These are phyloP conservation scores for Podospora bellae-mahoneyi DNA, from an alignment of 495 filamentous ascomycete genomes.

Conservation along the genomic window DNA sequence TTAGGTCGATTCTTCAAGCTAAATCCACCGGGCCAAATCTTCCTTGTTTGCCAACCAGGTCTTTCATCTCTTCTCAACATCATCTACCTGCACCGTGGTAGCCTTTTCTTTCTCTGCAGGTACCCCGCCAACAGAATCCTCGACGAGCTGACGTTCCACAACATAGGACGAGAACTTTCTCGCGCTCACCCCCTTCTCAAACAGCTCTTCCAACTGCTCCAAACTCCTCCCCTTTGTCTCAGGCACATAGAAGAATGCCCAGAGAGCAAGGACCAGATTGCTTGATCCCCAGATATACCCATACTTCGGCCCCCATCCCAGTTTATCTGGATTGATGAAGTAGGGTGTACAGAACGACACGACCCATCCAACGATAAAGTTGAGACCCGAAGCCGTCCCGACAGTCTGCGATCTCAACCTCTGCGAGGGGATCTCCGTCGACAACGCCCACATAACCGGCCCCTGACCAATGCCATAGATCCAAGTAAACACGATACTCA, in stretches of 20 bases:
- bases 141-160: conserved; percentile 26
- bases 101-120: not conserved
- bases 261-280: conserved; percentile 44
- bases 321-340: conserved; percentile 48
- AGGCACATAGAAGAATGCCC: conserved; percentile 46
- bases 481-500: conserved; percentile 32
- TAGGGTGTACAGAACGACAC: conserved; percentile 46
- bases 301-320: conserved; percentile 51
- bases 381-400: conserved; percentile 47
- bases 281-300: conserved; percentile 52
- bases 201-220: conserved; percentile 55
- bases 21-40: not conserved
- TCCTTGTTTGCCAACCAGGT: not conserved
- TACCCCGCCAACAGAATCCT: conserved; percentile 9
- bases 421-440: conserved; percentile 46
- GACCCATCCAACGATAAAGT: conserved; percentile 46
- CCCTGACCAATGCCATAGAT: conserved; percentile 42
- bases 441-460: conserved; percentile 42
- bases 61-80: conserved; percentile 12
- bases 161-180: conserved; percentile 35
- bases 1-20: not conserved
- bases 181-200: conserved; percentile 38
- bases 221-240: conserved; percentile 55
- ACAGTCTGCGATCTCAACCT: conserved; percentile 51
- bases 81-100: conserved; percentile 5